These are phyloP conservation scores for Xylaria telfairii DNA, from an alignment of 495 filamentous ascomycete species.

Conservation along the genomic window DNA sequence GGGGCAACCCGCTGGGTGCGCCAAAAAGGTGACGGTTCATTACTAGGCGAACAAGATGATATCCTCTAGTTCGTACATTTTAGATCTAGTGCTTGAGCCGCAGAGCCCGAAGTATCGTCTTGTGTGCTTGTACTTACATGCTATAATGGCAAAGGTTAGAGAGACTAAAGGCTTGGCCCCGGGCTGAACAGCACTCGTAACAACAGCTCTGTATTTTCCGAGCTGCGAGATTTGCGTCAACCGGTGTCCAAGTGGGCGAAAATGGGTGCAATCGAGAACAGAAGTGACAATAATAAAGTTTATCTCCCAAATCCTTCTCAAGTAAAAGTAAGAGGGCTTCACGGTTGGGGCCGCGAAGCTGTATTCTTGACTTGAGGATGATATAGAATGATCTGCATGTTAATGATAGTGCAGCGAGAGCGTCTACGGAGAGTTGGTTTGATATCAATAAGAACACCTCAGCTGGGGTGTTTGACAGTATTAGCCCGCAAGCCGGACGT, in stretches of 20 bases:
- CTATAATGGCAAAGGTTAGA: background rate
- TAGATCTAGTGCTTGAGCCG: background rate
- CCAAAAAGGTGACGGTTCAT: conserved; percentile 33
- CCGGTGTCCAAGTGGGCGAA: conserved; percentile 3
- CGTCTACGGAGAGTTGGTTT: conserved; percentile 1
- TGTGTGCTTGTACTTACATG: conserved; percentile 1
- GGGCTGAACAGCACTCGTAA: background rate
- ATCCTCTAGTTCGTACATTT: conserved; percentile 4
- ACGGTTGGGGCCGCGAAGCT: background rate
- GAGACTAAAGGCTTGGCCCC: conserved; percentile 1
- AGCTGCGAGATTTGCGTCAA: background rate
- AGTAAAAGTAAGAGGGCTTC: conserved; percentile 25
- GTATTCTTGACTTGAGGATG: conserved; percentile 2
- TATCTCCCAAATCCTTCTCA: conserved; percentile 28
- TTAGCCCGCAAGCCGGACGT: conserved; percentile 36
- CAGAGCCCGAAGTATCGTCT: background rate
- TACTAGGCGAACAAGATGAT: conserved; percentile 24
- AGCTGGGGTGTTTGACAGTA: too few species aligned
- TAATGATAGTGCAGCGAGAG: conserved; percentile 2
- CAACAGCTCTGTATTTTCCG: conserved; percentile 1
- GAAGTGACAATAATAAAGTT: conserved; percentile 27
- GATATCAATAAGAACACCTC: background rate
- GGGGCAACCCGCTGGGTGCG: conserved; percentile 24
- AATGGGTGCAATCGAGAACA: conserved; percentile 25
- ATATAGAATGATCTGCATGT: conserved; percentile 28